Base-by-base conservation (phyloP, 2,329 filamentous ascomycete genomes). In the Cercospora sp. region DNA sequence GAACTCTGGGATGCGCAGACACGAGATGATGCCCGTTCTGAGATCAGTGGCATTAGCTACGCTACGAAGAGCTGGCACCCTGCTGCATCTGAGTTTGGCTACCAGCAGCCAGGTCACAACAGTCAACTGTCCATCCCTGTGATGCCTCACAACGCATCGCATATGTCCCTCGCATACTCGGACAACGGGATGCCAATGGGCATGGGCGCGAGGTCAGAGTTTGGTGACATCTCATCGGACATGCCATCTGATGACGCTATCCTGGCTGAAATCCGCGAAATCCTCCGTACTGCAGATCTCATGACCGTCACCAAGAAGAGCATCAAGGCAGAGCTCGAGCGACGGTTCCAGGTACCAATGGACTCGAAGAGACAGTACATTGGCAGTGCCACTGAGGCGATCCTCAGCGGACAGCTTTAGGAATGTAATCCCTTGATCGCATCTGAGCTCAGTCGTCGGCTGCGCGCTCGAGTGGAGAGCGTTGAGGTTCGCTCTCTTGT, bases 291-390 rank as follows among this genome's bases (percentile, higher is more conserved):
- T 12, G 94, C 93, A 1, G 95, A 99, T 81, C 83, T 99, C 77
- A 99, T 99, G 95, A 94, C 88, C 4, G 92, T 99, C 53, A 99
- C 95, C 73, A 99, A 99, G 89, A 99, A 99, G 88, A 93, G 91
- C 75, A 91, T 99, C 81, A 98, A 98, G 86, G 82, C 88, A 73
- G 95, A 99, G 83, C 83, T 99, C 67, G 95, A 99, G 85, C 88
- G 89, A 76, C 88, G 94, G 70, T 99, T 99, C 77, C 92, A 91
- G 69, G 89, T 97, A 71, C 88, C 89, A 68, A 86, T 99, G 68
- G 94, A 98, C 78, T 85, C 89, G 64, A 96, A 92, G 86, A 90
- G 94, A 80, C 89, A 92, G 67, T 99, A 97, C 81, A 98, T 99
- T 72, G 82, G 82, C 40, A 82, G 77, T 71, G 79, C 79, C 12